Base-by-base conservation (phyloP, 352 stramenopile genomes). In the Blastocystis hominis region DNA sequence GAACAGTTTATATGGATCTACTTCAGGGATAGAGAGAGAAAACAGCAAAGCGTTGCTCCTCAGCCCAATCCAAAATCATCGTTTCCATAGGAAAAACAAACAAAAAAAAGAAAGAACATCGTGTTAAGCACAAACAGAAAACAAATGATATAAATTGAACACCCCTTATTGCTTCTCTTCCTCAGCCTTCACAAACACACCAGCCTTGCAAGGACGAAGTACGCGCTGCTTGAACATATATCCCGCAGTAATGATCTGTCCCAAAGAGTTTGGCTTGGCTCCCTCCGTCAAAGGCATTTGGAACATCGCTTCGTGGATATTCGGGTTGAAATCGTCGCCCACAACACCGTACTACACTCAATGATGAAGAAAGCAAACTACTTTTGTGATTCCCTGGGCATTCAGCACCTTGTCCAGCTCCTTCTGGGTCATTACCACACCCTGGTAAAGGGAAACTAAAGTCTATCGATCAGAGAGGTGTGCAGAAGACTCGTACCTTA, bases 191-290 rank as follows among this genome's bases (percentile, higher is more conserved):
- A 20, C 50, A 56, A 54, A 70, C 54, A 84, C 59, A 40, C 72
- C 72, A 47, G 72, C 72, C 72, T 84, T 84, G 36, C 72, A 84
- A 53, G 72, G 72, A 70, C 72, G 54, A 7, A 84, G 34, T 15
- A 84, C 72, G 46, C 72, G 72, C 30, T 84, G 44, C 59, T 84
- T 84, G 46, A 84, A 84, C 72, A 84, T 84, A 17, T 84, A 84
- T 20, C 72, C 72, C 5, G 72, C 47, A 30, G 36, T 84, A 7
- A 84, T 54, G 10, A 84, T 70, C 59, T 84, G 72, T 38, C 72
- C 72, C 17, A 84, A 30, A 5, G 54, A 70, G 36, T 84, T 84
- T 3, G 54, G 54, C 46, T 84, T 54, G 9, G 44, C 72, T 47
- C 72, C 72, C 46, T 84, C 72, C 54, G 44, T 84, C 54, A 47